Conservation (phyloP, 192 early-diverging fungal species). For the Coemansia sp. region DNA sequence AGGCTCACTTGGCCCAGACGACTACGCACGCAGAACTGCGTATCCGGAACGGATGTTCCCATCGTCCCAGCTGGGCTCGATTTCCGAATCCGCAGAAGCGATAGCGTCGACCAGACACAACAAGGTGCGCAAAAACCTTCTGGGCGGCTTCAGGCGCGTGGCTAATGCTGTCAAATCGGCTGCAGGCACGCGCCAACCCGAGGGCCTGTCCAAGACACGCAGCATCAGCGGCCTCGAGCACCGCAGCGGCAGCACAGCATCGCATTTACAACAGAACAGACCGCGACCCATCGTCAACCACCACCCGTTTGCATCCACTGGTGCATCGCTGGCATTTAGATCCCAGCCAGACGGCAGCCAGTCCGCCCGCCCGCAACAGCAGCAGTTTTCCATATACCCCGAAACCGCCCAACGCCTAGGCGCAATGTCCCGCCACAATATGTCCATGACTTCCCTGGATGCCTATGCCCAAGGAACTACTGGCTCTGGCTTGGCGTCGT, state of each 20-base stretch:
- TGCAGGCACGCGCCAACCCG: conserved; percentile 5
- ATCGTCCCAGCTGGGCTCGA: conserved; percentile 21
- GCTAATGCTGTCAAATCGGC: conserved; percentile 49
- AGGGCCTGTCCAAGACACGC: neutral
- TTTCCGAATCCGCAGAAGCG: conserved; percentile 17
- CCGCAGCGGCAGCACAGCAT: neutral
- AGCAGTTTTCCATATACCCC: conserved; percentile 6
- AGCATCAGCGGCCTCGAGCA: neutral
- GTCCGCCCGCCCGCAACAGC: neutral
- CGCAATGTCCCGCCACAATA: conserved; percentile 2
- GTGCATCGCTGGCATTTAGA: neutral
- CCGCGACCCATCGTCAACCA: conserved; percentile 6
- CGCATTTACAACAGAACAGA: neutral
- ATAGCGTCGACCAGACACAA: neutral
- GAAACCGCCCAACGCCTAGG: neutral
- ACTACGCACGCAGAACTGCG: neutral
- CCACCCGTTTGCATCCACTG: conserved; percentile 3
- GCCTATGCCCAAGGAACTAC: neutral
- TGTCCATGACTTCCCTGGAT: conserved; percentile 10
- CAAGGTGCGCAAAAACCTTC: conserved; percentile 31
- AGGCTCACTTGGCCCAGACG: neutral
- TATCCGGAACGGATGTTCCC: conserved; percentile 3
- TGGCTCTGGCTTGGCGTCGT: neutral
- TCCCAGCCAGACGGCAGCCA: neutral
- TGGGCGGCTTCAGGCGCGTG: conserved; percentile 42